Percentiles rank a stretch among this genome's conserved stretches.
Evolutionary conservation across 805 yeast species (phyloP).

Genomic region (Candida railenensis): DNA sequence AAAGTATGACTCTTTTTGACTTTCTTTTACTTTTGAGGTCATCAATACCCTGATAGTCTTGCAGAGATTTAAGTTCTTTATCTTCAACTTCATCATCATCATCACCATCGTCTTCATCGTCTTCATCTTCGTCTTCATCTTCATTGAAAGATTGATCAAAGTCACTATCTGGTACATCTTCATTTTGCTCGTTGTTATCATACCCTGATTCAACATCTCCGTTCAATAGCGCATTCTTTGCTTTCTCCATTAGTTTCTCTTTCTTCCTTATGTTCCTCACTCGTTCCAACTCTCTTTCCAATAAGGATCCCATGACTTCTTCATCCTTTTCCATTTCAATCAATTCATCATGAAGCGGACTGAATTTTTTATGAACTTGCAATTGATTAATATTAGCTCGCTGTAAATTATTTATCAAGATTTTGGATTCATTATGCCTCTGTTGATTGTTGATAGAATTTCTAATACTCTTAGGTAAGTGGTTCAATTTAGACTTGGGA

Average conservation of each 20-base stretch:
- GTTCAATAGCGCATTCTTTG: slow-evolving; percentile 27
- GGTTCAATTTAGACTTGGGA: slow-evolving; percentile 4
- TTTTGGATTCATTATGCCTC: slow-evolving; percentile 14
- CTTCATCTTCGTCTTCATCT: slow-evolving; percentile 15
- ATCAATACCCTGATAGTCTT: slow-evolving; percentile 14
- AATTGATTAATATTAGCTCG: slow-evolving; percentile 47
- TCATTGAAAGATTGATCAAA: slow-evolving; percentile 23
- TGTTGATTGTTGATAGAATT: slow-evolving; percentile 7
- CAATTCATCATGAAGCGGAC: slow-evolving; percentile 26
- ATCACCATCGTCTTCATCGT: slow-evolving; percentile 21
- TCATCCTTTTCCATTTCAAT: slow-evolving; percentile 43
- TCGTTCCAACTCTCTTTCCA: slow-evolving; percentile 53
- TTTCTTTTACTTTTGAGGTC: slow-evolving; percentile 10
- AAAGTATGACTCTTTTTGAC: background rate
- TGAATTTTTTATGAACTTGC: slow-evolving; percentile 17
- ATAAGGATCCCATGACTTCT: slow-evolving; percentile 41
- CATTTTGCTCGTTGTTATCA: slow-evolving; percentile 12
- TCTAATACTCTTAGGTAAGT: slow-evolving; percentile 13
- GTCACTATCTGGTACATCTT: slow-evolving; percentile 21
- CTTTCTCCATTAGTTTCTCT: slow-evolving; percentile 40
- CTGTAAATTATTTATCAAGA: slow-evolving; percentile 35
- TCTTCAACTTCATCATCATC: slow-evolving; percentile 16
- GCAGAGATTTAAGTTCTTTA: slow-evolving; percentile 5
- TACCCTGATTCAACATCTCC: slow-evolving; percentile 13
- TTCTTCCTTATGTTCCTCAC: slow-evolving; percentile 43